Evolutionary conservation across 371 early-diverging fungal genomes (phyloP).

Genomic region (Syncephalastrum contaminatum): DNA sequence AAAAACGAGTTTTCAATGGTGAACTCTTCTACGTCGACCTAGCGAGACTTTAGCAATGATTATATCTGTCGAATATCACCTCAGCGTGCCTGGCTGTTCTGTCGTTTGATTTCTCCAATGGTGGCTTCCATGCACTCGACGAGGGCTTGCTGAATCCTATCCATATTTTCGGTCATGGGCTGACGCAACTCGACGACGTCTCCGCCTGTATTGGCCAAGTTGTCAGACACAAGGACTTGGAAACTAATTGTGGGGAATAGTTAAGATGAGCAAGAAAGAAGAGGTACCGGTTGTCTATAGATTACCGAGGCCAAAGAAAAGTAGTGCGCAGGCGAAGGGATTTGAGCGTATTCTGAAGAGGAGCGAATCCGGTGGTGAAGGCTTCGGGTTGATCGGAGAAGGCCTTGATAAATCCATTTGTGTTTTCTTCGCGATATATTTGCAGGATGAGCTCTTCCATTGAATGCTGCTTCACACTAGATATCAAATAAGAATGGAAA

Average conservation of each 20-base stretch:
- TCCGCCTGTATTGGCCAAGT: conserved; percentile 51
- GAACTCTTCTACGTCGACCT: conserved; percentile 81
- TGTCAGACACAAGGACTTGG: conserved; percentile 67
- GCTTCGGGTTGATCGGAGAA: conserved; percentile 87
- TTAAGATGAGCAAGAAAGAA: not conserved
- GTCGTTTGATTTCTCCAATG: conserved; percentile 73
- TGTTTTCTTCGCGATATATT: conserved; percentile 77
- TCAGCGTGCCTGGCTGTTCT: conserved; percentile 54
- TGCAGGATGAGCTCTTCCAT: conserved; percentile 89
- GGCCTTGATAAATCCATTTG: conserved; percentile 90
- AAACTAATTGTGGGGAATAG: conserved; percentile 47
- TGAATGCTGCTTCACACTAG: conserved; percentile 74
- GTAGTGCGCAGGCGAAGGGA: conserved; percentile 78
- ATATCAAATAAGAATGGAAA: not conserved
- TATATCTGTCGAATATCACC: not conserved
- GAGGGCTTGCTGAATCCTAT: conserved; percentile 78
- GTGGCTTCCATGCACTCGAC: conserved; percentile 85
- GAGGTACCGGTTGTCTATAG: not conserved
- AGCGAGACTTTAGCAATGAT: not conserved
- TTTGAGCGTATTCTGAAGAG: conserved; percentile 84
- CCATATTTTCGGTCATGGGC: conserved; percentile 80
- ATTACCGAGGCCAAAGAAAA: conserved; percentile 85
- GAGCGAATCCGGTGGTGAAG: conserved; percentile 76
- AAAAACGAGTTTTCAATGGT: conserved; percentile 86
- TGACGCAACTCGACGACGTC: conserved; percentile 82